A percentile compares a stretch with the other conserved stretches of the same genome.
phyloP scores from a whole-genome alignment of 1,284 basidiomycete genomes.

The Apiotrichum gracile region DNA sequence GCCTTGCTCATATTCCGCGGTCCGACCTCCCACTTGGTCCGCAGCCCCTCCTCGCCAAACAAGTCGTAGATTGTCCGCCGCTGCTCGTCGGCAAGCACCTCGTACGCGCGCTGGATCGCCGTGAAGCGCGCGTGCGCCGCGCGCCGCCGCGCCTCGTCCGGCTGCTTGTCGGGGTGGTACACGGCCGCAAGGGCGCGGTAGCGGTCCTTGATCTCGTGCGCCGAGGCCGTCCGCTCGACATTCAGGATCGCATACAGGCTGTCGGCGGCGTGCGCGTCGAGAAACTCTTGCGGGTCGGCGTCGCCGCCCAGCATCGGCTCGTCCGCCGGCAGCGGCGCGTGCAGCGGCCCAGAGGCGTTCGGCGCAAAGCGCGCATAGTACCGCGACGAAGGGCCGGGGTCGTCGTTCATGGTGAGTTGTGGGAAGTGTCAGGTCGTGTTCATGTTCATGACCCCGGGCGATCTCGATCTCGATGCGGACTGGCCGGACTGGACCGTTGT shows the following conservation, averaged over 20 bases:
- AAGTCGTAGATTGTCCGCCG: constrained; percentile 52
- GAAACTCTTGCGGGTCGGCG: constrained; percentile 6
- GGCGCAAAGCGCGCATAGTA: constrained; percentile 35
- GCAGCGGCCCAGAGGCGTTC: constrained; percentile 31
- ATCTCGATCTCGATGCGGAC: no score
- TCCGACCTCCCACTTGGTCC: constrained; percentile 50
- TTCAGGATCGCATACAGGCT: constrained; percentile 42
- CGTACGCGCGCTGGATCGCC: constrained; percentile 44
- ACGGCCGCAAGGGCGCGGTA: constrained; percentile 45
- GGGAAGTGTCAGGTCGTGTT: no score
- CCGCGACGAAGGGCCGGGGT: constrained; percentile 40
- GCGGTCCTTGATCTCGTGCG: constrained; percentile 36
- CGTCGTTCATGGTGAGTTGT: constrained; percentile 25
- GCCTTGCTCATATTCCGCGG: constrained; percentile 46
- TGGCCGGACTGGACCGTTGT: no score
- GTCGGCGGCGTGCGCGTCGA: constrained; percentile 8
- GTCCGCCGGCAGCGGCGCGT: constrained; percentile 23
- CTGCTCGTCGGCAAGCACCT: constrained; percentile 49
- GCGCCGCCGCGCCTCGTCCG: constrained; percentile 31
- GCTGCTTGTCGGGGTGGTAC: constrained; percentile 54
- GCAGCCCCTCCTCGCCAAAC: constrained; percentile 52
- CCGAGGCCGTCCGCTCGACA: constrained; percentile 31
- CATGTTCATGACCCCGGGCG: no score
- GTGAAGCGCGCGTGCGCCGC: constrained; percentile 38
- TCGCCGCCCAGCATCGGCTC: constrained; percentile 22